Conservation (phyloP, 2,329 filamentous ascomycete genomes). For the Fusarium tanahbumbuense region DNA sequence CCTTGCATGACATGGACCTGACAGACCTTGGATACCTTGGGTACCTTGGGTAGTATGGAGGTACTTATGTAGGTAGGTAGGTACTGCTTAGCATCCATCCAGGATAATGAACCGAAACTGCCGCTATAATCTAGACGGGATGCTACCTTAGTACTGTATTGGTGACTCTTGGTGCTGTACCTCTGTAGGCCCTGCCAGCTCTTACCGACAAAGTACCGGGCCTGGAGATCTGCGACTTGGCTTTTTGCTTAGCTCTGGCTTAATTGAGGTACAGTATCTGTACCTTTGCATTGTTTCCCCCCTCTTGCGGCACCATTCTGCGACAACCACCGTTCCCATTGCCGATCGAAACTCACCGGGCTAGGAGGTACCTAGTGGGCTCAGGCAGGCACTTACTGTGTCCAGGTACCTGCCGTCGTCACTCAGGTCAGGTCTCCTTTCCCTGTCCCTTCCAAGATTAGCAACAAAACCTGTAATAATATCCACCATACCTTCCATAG, state of each 20-base stretch:
- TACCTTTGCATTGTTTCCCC: background rate
- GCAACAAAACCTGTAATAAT: background rate
- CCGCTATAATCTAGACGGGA: background rate
- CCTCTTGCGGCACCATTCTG: conserved; percentile 22
- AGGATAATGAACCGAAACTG: conserved; percentile 26
- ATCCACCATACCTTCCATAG: background rate
- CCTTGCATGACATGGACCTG: background rate
- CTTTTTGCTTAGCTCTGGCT: conserved; percentile 44
- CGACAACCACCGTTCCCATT: conserved; percentile 36
- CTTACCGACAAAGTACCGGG: conserved; percentile 28
- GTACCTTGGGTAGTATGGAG: too few species aligned
- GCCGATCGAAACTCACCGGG: conserved; percentile 29
- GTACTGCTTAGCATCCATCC: background rate
- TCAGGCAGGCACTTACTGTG: background rate
- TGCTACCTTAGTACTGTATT: background rate
- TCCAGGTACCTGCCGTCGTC: background rate
- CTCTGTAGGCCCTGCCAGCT: background rate
- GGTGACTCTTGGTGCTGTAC: conserved; percentile 1
- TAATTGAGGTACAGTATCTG: background rate
- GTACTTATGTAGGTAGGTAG: too few species aligned
- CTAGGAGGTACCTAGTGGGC: too few species aligned
- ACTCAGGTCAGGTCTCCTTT: background rate
- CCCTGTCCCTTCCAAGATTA: background rate
- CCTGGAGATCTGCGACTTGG: conserved; percentile 46
- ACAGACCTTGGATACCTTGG: background rate